phyloP scores from a whole-genome alignment of 768 basidiomycete species.

The Phylloporus sp. region DNA sequence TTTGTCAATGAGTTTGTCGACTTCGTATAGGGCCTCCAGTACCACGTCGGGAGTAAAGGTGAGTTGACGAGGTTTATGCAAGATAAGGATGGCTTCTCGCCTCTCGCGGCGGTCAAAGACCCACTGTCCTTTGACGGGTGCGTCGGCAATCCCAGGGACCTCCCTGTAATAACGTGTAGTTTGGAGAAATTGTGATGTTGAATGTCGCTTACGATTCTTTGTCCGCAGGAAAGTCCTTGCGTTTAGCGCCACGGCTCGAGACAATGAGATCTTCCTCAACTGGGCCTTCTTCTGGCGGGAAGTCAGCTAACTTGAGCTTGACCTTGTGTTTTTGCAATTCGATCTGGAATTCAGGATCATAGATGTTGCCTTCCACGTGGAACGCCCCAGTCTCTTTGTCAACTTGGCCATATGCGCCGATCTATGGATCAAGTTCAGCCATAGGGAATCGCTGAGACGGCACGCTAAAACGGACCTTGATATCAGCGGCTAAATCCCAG shows the following conservation, averaged over 20 bases:
- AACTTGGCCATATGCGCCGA: conserved; percentile 35
- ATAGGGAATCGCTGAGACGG: neutral
- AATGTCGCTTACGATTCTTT: conserved; percentile 16
- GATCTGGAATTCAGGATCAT: conserved; percentile 21
- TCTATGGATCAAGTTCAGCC: conserved; percentile 17
- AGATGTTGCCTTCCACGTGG: conserved; percentile 33
- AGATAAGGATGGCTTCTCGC: conserved; percentile 31
- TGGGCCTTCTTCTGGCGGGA: conserved; percentile 13
- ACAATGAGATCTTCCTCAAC: conserved; percentile 25
- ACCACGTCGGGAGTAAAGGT: conserved; percentile 19
- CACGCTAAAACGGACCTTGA: conserved; percentile 19
- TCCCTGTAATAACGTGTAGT: conserved; percentile 1
- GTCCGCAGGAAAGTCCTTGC: conserved; percentile 8
- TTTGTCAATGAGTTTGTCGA: conserved; percentile 27
- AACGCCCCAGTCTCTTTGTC: conserved; percentile 31
- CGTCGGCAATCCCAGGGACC: conserved; percentile 18
- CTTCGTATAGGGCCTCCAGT: conserved; percentile 23
- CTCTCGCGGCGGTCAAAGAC: conserved; percentile 20
- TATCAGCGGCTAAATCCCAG: conserved; percentile 32
- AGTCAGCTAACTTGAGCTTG: conserved; percentile 12
- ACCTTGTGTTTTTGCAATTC: conserved; percentile 13
- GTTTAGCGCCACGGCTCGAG: conserved; percentile 16
- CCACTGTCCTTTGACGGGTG: conserved; percentile 32
- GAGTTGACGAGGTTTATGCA: conserved; percentile 26
- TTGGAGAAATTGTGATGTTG: neutral